Conservation (phyloP, 441 rosid genomes). For the Raphanus hybrid region DNA sequence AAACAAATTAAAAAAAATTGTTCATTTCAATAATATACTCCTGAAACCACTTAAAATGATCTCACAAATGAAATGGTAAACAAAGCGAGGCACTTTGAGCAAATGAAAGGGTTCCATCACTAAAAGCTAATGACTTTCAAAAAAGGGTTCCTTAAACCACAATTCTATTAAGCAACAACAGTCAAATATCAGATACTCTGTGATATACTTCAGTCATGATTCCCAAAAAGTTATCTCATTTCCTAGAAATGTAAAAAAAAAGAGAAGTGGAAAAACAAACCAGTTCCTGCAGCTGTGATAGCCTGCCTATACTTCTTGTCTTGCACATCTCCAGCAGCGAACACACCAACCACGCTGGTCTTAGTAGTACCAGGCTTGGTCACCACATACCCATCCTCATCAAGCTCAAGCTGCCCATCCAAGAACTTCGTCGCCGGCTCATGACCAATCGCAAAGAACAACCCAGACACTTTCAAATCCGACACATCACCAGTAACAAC, state of each 20-base stretch:
- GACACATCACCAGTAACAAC: conserved; percentile 50
- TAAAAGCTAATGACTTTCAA: conserved; percentile 8
- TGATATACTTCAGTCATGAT: neutral
- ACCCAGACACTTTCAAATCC: conserved; percentile 51
- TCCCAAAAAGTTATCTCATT: neutral
- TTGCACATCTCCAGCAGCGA: conserved; percentile 65
- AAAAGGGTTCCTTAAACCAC: neutral
- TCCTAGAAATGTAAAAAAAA: neutral
- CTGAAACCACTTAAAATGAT: neutral
- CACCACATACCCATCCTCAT: conserved; percentile 56
- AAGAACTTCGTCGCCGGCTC: conserved; percentile 59
- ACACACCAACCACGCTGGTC: conserved; percentile 55
- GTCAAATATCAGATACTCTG: neutral
- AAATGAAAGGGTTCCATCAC: conserved; percentile 2
- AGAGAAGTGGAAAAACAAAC: conserved; percentile 2
- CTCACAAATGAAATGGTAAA: neutral
- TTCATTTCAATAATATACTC: neutral
- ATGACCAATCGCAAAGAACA: conserved; percentile 61
- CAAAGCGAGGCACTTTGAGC: neutral
- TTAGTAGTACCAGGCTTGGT: conserved; percentile 54
- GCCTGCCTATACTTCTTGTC: conserved; percentile 52
- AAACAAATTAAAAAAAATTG: neutral
- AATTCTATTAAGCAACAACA: neutral
- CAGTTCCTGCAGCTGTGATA: conserved; percentile 46
- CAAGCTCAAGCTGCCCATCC: conserved; percentile 54